phyloP scores from a whole-genome alignment of 225 moss, liverwort and hornwort species.

The Thuidium tamariscinum region DNA sequence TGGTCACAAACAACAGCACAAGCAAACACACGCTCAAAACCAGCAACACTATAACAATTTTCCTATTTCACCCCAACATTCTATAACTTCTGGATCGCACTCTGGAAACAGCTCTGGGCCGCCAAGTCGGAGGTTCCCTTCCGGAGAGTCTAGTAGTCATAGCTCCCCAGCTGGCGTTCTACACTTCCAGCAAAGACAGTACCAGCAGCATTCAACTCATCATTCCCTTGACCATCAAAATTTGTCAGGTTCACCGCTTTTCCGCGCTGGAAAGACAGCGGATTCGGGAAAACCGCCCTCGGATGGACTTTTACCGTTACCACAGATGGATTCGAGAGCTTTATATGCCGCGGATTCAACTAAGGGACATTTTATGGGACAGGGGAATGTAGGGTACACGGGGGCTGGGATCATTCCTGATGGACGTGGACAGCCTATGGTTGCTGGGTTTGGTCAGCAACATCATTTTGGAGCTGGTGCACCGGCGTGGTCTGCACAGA shows the following conservation, averaged over 20 bases:
- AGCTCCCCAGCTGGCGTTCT: slow-evolving; percentile 19
- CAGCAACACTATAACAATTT: background rate
- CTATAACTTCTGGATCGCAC: slow-evolving; percentile 16
- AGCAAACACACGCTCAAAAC: slow-evolving; percentile 3
- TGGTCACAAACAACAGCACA: slow-evolving; percentile 25
- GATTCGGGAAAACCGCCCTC: slow-evolving; percentile 4
- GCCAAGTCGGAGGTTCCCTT: slow-evolving; percentile 17
- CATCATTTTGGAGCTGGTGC: background rate
- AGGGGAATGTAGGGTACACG: background rate
- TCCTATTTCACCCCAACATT: slow-evolving; percentile 14
- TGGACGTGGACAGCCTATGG: slow-evolving; percentile 11
- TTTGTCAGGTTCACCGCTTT: slow-evolving; percentile 3
- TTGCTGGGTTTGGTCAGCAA: slow-evolving; percentile 18
- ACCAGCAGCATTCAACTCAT: slow-evolving; percentile 15
- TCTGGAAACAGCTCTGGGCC: slow-evolving; percentile 22
- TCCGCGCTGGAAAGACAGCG: background rate
- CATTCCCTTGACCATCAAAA: slow-evolving; percentile 23
- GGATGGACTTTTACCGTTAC: slow-evolving; percentile 26
- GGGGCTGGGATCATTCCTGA: slow-evolving; percentile 7
- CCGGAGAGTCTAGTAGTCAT: slow-evolving; percentile 15
- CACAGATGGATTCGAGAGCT: slow-evolving; percentile 15
- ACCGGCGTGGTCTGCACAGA: slow-evolving; percentile 12
- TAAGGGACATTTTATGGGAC: background rate
- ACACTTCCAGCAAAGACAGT: slow-evolving; percentile 26
- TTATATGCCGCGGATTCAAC: background rate